These are phyloP conservation scores for Avena atlantica DNA, from an alignment of 176 grass and related monocot species.

Conservation along the genomic window DNA sequence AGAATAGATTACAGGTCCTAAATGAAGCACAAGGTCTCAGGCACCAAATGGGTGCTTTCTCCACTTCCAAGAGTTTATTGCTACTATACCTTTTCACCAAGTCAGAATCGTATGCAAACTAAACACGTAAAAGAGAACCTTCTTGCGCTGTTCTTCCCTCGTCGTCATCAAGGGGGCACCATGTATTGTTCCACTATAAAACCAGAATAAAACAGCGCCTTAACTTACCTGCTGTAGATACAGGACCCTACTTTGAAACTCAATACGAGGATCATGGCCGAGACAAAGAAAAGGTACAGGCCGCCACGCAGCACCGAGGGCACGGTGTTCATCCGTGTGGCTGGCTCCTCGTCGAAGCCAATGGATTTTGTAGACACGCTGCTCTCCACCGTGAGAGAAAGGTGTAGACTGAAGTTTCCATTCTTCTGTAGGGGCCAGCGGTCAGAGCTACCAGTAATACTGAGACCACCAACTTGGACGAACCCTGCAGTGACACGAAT, in stretches of 20 bases:
- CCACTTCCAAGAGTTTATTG: conserved; percentile 35
- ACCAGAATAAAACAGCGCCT: conserved; percentile 26
- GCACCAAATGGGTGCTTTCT: conserved; percentile 6
- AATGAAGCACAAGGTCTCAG: conserved; percentile 3
- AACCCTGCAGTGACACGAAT: conserved; percentile 70
- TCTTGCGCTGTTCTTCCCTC: background rate
- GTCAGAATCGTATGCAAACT: conserved; percentile 29
- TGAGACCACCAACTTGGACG: conserved; percentile 54
- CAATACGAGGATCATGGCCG: conserved; percentile 67
- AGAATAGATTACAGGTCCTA: conserved; percentile 22
- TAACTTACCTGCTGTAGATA: conserved; percentile 67
- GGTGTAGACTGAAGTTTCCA: conserved; percentile 49
- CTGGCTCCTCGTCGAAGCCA: conserved; percentile 23
- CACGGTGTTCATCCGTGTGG: conserved; percentile 41
- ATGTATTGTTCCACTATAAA: background rate
- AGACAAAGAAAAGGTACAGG: conserved; percentile 71
- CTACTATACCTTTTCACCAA: conserved; percentile 19
- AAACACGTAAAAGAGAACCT: conserved; percentile 34
- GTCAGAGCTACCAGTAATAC: conserved; percentile 22
- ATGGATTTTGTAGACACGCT: conserved; percentile 47
- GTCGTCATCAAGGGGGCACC: background rate
- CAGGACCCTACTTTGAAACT: conserved; percentile 80
- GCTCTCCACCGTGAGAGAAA: conserved; percentile 52
- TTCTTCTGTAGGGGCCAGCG: conserved; percentile 63
- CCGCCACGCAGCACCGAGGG: conserved; percentile 63